These are phyloP conservation scores for Penicillium brevicompactum DNA, from an alignment of 2,329 filamentous ascomycete genomes.

Conservation along the genomic window DNA sequence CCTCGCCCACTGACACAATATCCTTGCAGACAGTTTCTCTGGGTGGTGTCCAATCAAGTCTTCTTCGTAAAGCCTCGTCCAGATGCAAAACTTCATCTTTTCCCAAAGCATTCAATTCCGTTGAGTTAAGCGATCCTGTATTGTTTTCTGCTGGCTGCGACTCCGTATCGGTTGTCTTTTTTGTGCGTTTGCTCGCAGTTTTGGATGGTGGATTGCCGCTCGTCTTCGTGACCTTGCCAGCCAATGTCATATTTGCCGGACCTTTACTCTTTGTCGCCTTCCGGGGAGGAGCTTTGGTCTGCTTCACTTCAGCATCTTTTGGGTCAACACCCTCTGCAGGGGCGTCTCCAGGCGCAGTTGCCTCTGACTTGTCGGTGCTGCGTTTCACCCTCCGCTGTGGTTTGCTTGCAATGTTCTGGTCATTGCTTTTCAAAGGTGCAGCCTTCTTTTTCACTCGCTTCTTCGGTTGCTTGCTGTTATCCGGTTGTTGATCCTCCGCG, in stretches of 20 bases:
- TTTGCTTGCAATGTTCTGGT: slow-evolving; percentile 10
- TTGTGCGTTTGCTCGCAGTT: slow-evolving; percentile 12
- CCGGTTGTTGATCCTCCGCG: not conserved
- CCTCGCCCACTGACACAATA: slow-evolving; percentile 21
- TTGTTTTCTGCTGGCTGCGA: slow-evolving; percentile 1
- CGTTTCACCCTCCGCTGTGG: slow-evolving; percentile 18
- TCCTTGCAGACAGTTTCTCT: slow-evolving; percentile 40
- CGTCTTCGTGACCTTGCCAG: slow-evolving; percentile 40
- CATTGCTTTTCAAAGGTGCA: slow-evolving; percentile 4
- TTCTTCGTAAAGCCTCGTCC: slow-evolving; percentile 56
- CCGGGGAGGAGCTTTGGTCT: slow-evolving; percentile 23
- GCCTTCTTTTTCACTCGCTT: slow-evolving; percentile 15
- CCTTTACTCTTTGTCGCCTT: slow-evolving; percentile 29
- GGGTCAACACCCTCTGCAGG: slow-evolving; percentile 7
- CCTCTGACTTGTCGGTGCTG: slow-evolving; percentile 11
- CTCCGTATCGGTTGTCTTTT: slow-evolving; percentile 10
- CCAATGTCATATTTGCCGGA: slow-evolving; percentile 35
- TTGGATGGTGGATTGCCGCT: slow-evolving; percentile 15
- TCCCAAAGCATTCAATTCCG: slow-evolving; percentile 20
- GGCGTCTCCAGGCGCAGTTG: not conserved
- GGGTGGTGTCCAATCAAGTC: slow-evolving; percentile 70
- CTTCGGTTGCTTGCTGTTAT: slow-evolving; percentile 13
- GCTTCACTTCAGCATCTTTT: slow-evolving; percentile 21
- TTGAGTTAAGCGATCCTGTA: not conserved
- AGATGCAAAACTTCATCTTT: slow-evolving; percentile 31